Evolutionary conservation across 1,139 yeast genomes (phyloP).

Genomic region (Yamadazyma atlantica): DNA sequence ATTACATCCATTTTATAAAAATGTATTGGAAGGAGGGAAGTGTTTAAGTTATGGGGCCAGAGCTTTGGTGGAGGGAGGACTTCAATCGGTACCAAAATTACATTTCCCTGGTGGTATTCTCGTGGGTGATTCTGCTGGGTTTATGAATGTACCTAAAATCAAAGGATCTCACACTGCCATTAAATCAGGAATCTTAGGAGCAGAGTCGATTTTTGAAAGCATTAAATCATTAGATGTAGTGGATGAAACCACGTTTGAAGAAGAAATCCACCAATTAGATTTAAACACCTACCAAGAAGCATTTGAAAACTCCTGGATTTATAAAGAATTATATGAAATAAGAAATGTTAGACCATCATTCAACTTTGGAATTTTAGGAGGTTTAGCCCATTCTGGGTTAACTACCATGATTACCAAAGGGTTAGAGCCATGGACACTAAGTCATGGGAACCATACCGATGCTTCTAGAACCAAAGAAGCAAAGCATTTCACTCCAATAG

Average conservation of each 20-base stretch:
- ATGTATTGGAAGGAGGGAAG: conserved; percentile 80
- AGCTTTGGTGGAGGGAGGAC: conserved; percentile 95
- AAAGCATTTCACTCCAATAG: conserved; percentile 61
- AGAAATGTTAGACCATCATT: conserved; percentile 93
- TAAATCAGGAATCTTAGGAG: conserved; percentile 93
- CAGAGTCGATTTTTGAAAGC: conserved; percentile 71
- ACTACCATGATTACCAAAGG: conserved; percentile 79
- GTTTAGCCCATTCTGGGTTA: conserved; percentile 82
- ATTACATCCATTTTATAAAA: conserved; percentile 81
- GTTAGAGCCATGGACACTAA: conserved; percentile 82
- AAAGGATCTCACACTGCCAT: conserved; percentile 99
- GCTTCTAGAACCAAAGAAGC: conserved; percentile 72
- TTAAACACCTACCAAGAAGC: conserved; percentile 60
- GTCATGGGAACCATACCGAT: conserved; percentile 63
- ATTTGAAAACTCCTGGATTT: conserved; percentile 79
- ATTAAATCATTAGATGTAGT: conserved; percentile 49
- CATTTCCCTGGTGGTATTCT: conserved; percentile 94
- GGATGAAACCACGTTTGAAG: conserved; percentile 48
- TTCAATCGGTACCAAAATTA: conserved; percentile 84
- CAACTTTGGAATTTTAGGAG: conserved; percentile 74
- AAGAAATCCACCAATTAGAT: conserved; percentile 45
- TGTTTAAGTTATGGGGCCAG: conserved; percentile 94
- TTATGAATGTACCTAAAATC: conserved; percentile 93
- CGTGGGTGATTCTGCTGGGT: conserved; percentile 95
- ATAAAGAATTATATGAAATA: conserved; percentile 74